Conservation (phyloP, 2,329 filamentous ascomycete species). For the Torrubiellomyces zombiae region DNA sequence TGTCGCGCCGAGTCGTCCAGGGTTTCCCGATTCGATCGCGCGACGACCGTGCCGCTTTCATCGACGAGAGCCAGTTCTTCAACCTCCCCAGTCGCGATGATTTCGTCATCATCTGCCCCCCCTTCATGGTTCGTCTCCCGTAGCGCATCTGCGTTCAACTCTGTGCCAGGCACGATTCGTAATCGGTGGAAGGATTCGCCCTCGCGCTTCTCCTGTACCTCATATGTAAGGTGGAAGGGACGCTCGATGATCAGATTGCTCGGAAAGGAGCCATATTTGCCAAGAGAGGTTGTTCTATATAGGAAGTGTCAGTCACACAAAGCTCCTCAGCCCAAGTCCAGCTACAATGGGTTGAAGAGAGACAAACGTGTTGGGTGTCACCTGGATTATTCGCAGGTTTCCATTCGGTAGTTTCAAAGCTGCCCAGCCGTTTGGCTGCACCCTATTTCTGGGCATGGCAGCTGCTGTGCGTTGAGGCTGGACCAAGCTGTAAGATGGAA, state of each 20-base stretch:
- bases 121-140: constrained; percentile 23
- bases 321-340: neutral
- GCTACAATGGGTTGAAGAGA: neutral
- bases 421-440: constrained; percentile 42
- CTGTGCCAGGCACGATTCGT: constrained; percentile 61
- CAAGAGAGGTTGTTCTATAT: constrained; percentile 64
- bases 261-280: constrained; percentile 85
- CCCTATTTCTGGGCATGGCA: constrained; percentile 14
- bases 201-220: constrained; percentile 57
- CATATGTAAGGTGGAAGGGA: constrained; percentile 82
- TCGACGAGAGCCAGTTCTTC: constrained; percentile 26
- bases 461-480: neutral
- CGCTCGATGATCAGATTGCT: constrained; percentile 82
- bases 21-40: constrained; percentile 40
- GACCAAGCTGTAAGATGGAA: too few species aligned
- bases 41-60: constrained; percentile 26
- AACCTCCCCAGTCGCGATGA: constrained; percentile 18
- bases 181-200: constrained; percentile 50
- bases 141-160: constrained; percentile 70
- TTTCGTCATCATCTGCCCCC: constrained; percentile 24
- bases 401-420: constrained; percentile 43
- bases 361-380: constrained; percentile 41
- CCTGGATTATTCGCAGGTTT: constrained; percentile 37
- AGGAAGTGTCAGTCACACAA: constrained; percentile 9
- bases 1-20: constrained; percentile 52